Evolutionary conservation across 2,329 filamentous ascomycete genomes (phyloP).

Genomic region (Basipetospora chlamydospora): DNA sequence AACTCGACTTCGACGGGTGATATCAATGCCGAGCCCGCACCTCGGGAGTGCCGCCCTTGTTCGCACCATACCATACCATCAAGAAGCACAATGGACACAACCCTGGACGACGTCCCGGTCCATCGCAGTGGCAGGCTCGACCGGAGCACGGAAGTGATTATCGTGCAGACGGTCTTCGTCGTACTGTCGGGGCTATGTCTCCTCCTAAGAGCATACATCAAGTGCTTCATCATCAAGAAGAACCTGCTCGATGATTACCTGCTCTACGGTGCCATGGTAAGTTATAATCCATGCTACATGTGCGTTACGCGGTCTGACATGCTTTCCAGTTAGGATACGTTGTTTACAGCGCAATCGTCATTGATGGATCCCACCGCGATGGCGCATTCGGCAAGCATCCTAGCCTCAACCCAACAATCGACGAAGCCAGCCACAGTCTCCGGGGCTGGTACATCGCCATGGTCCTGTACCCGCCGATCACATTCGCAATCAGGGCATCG

Average conservation of each 20-base stretch:
- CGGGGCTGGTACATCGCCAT: slow-evolving; percentile 24
- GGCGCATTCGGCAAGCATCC: slow-evolving; percentile 15
- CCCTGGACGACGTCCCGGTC: neutral
- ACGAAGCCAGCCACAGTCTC: slow-evolving; percentile 15
- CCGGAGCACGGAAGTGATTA: slow-evolving; percentile 1
- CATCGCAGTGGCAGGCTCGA: neutral
- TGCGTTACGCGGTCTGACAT: too few species aligned
- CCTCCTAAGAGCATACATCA: slow-evolving; percentile 28
- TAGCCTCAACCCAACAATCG: slow-evolving; percentile 8
- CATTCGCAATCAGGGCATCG: slow-evolving; percentile 23
- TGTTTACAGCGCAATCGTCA: slow-evolving; percentile 16
- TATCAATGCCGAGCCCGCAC: too few species aligned
- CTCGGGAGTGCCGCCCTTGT: too few species aligned
- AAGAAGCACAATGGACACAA: neutral
- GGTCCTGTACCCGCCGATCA: slow-evolving; percentile 24
- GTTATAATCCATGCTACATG: slow-evolving; percentile 4
- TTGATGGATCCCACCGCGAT: slow-evolving; percentile 17
- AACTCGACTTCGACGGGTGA: too few species aligned
- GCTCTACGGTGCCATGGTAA: slow-evolving; percentile 30
- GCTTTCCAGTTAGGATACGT: slow-evolving; percentile 14
- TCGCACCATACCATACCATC: too few species aligned
- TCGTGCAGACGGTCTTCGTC: slow-evolving; percentile 14
- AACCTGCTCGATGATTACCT: slow-evolving; percentile 31
- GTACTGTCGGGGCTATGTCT: slow-evolving; percentile 21
- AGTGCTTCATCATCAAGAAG: slow-evolving; percentile 25